Percentiles rank a stretch among this genome's conserved stretches.
Evolutionary conservation across 495 filamentous ascomycete genomes (phyloP).

Genomic region (Xylaria venustula): DNA sequence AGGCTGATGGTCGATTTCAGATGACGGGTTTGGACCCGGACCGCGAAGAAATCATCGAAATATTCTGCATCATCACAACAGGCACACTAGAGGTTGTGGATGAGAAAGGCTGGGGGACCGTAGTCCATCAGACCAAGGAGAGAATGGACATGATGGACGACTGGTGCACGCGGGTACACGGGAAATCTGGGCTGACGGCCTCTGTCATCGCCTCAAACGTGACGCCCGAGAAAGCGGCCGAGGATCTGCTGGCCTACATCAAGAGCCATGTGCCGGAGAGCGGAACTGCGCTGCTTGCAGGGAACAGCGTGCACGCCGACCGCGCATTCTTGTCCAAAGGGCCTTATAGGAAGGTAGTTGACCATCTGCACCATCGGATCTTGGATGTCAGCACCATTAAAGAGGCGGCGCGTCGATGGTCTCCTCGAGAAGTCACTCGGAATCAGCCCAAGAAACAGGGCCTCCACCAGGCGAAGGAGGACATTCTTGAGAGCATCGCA

Average conservation of each 20-base stretch:
- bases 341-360: constrained; percentile 69
- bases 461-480: constrained; percentile 78
- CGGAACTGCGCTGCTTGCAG: constrained; percentile 70
- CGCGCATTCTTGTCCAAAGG: constrained; percentile 72
- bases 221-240: constrained; percentile 69
- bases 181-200: constrained; percentile 72
- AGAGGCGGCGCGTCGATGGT: constrained; percentile 85
- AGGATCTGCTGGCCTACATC: constrained; percentile 75
- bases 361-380: constrained; percentile 84
- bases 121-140: constrained; percentile 72
- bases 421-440: constrained; percentile 54
- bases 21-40: constrained; percentile 90
- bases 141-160: constrained; percentile 73
- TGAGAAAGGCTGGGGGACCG: constrained; percentile 69
- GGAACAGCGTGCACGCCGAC: constrained; percentile 91
- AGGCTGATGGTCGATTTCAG: constrained; percentile 42
- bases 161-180: constrained; percentile 59
- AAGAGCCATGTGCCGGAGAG: constrained; percentile 63
- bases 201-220: constrained; percentile 72
- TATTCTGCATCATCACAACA: constrained; percentile 92
- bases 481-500: constrained; percentile 93
- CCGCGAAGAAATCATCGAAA: constrained; percentile 81
- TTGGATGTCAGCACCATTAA: constrained; percentile 89
- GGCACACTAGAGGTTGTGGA: constrained; percentile 74
- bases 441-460: constrained; percentile 68